Conservation (phyloP, 148 eudicot genomes). For the Salicornia ramosissima region DNA sequence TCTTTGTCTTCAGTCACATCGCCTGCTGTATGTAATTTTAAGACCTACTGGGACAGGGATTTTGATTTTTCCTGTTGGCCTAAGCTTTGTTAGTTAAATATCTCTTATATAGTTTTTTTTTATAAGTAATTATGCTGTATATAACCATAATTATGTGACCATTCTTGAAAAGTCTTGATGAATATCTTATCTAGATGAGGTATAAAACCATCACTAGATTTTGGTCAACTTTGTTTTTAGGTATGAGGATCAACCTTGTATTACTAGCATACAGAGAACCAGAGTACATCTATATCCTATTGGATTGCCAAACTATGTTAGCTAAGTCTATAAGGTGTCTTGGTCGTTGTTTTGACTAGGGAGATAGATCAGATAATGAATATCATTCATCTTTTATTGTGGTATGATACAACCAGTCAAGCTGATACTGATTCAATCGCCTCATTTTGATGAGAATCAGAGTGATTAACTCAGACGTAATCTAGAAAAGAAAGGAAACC, state of each 20-base stretch:
- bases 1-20: constrained; percentile 80
- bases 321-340: not conserved
- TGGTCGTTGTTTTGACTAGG: not conserved
- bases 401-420: not conserved
- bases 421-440: not conserved
- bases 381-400: not conserved
- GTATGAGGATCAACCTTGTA: not conserved
- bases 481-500: too few relatives aligned
- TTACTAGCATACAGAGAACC: not conserved
- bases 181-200: not conserved
- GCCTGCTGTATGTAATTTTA: constrained; percentile 58
- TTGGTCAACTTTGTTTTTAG: not conserved
- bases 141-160: not conserved
- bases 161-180: not conserved
- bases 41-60: not conserved
- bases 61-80: not conserved
- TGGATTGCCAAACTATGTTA: not conserved
- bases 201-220: not conserved
- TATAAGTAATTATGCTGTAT: not conserved
- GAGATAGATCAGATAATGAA: not conserved
- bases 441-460: too few relatives aligned
- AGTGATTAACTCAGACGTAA: too few relatives aligned
- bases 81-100: not conserved
- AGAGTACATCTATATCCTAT: too few relatives aligned
- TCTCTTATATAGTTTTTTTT: not conserved